Base-by-base conservation (phyloP, 495 filamentous ascomycete species). In the Sordaria brevicollis region DNA sequence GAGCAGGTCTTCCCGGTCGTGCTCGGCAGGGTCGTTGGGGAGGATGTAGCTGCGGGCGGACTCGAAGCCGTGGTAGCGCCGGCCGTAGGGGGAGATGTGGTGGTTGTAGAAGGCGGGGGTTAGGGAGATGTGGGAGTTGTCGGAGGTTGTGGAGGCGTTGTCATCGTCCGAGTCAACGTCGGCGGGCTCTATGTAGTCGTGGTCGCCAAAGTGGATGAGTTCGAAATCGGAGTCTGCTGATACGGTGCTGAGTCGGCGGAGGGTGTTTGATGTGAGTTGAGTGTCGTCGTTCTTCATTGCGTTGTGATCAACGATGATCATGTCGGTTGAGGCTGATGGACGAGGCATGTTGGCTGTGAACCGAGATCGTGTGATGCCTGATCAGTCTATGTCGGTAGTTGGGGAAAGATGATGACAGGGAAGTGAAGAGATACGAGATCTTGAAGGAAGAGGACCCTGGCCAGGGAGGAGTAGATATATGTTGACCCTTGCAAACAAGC, bases 31-130 rank as follows among this genome's bases (percentile, higher is more conserved):
- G 39, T 77, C 76, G 65, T 76, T 78, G 10, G 75, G 75, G 15
- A 78, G 72, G 6, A 71, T 71, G 29, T 78, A 79, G 54, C 69
- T 69, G 25, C 49, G 33, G 49, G 25, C 25, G 5, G 49, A 57
- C 49, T 57, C 21, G 21, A 57, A 57, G 21, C 71, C 76, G 39
- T 76, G 72, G 68, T 76, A 76, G 13, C 87, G 81, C 25, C 88
- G 79, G 7, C 88, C 88, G 72, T 89, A 88, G 72, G 88, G 83
- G 65, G 79, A 81, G 36, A 70, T 74, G 68, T 83, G 85, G 65
- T 87, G 73, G 69, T 76, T 74, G 33, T 57, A 57, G 10, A 57
- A 57, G 49, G 49, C 49, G 0, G 49, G 49, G 11, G 49, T 54
- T 2, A 15, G 11, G 2, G 49, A 57, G 49, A 57, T 57, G 21